A percentile compares a stretch with the other conserved stretches of the same genome.
phyloP scores from a whole-genome alignment of 371 early-diverging fungal species.

The Rhizopus microsporus region DNA sequence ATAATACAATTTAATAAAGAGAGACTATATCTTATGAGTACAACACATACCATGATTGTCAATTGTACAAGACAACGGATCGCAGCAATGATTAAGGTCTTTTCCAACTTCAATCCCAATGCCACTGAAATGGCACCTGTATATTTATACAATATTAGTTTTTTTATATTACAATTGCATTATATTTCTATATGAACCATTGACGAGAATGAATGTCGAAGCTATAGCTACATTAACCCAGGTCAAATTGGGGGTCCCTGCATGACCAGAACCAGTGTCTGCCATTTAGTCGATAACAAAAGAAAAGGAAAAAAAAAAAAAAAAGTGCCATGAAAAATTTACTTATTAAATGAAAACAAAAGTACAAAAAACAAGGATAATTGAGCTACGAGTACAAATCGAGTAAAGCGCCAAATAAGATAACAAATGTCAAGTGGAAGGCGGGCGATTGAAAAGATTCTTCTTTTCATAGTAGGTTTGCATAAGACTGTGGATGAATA shows the following conservation, averaged over 20 bases:
- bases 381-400: slow-evolving; percentile 7
- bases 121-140: slow-evolving; percentile 56
- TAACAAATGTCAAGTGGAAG: neutral
- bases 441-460: neutral
- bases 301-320: neutral
- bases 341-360: neutral
- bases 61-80: slow-evolving; percentile 64
- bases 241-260: slow-evolving; percentile 8
- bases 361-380: slow-evolving; percentile 8
- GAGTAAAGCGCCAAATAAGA: slow-evolving; percentile 1
- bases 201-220: slow-evolving; percentile 45
- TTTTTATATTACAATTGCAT: neutral
- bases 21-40: neutral
- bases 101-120: slow-evolving; percentile 61
- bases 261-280: neutral
- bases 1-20: neutral
- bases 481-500: too few species aligned
- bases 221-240: slow-evolving; percentile 57
- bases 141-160: neutral
- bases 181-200: slow-evolving; percentile 35
- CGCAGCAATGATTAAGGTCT: slow-evolving; percentile 58
- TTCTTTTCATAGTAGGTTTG: too few species aligned
- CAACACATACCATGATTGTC: slow-evolving; percentile 53
- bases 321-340: neutral
- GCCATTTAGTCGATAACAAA: neutral